phyloP scores from a whole-genome alignment of 129 eudicot genomes.

The Flaveria trinervia region DNA sequence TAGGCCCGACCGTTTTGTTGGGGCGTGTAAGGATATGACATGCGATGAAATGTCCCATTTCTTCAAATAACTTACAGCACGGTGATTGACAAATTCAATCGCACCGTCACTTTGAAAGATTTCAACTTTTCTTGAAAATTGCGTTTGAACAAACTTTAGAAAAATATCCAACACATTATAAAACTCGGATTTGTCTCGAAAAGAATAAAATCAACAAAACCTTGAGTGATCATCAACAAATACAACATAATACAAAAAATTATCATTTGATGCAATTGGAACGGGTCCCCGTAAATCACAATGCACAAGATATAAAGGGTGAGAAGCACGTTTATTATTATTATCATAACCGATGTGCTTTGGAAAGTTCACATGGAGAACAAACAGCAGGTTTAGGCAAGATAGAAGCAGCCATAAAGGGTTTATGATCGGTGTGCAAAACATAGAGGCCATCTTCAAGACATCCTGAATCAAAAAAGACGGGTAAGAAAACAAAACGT shows the following conservation, averaged over 20 bases:
- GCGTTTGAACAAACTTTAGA: no score
- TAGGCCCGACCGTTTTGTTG: neutral
- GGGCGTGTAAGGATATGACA: neutral
- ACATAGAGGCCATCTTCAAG: neutral
- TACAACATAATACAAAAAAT: neutral
- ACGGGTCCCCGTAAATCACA: neutral
- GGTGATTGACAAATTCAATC: neutral
- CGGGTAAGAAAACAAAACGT: neutral
- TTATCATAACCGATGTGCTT: neutral
- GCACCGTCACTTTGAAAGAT: neutral
- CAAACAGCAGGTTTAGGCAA: neutral
- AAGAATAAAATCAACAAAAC: neutral
- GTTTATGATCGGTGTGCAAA: neutral
- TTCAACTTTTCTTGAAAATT: no score
- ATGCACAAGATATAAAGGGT: neutral
- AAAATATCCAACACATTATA: no score
- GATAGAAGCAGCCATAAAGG: neutral
- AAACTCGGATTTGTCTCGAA: neutral
- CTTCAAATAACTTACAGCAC: neutral
- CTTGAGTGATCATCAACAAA: neutral
- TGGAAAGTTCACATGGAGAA: neutral
- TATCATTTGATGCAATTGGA: neutral
- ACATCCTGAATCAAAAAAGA: neutral
- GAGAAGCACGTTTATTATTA: neutral
- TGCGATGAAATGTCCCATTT: neutral